Conservation (phyloP, 2,329 filamentous ascomycete genomes). For the Aaosphaeria arxii region DNA sequence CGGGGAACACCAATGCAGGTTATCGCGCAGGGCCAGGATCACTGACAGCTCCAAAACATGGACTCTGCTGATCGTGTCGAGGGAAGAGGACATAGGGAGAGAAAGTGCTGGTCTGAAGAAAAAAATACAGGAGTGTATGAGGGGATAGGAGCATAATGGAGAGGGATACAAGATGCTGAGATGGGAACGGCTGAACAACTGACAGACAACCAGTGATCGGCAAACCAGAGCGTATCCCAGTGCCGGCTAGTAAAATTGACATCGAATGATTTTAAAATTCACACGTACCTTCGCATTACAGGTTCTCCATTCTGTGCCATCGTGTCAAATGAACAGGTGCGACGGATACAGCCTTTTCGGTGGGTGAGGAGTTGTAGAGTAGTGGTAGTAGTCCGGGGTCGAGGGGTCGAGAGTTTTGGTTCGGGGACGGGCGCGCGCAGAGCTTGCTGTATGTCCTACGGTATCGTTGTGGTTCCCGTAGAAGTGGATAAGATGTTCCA, state of each 20-base stretch:
- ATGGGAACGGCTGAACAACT: background rate
- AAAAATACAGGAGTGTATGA: too few relatives aligned
- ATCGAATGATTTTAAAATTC: slow-evolving; percentile 9
- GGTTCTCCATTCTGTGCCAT: slow-evolving; percentile 47
- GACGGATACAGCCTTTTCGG: background rate
- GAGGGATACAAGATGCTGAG: background rate
- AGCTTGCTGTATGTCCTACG: too few relatives aligned
- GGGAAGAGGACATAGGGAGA: too few relatives aligned
- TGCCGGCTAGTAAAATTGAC: background rate
- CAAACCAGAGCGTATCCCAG: background rate
- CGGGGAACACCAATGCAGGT: slow-evolving; percentile 37
- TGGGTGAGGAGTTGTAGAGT: too few relatives aligned
- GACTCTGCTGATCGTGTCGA: slow-evolving; percentile 11
- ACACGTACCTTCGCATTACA: slow-evolving; percentile 65
- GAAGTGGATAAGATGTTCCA: background rate
- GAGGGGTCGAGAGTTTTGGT: too few relatives aligned
- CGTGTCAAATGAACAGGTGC: slow-evolving; percentile 3
- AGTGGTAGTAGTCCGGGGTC: too few relatives aligned
- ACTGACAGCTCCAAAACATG: slow-evolving; percentile 20
- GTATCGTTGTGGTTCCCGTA: background rate
- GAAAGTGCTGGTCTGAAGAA: too few relatives aligned
- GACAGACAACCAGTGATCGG: background rate
- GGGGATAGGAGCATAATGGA: background rate
- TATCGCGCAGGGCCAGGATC: slow-evolving; percentile 30
- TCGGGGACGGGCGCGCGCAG: too few relatives aligned